Evolutionary conservation across 2,329 filamentous ascomycete genomes (phyloP), one percentile per base, ranked within the genome.

Genomic region (Colletotrichum godetiae): DNA sequence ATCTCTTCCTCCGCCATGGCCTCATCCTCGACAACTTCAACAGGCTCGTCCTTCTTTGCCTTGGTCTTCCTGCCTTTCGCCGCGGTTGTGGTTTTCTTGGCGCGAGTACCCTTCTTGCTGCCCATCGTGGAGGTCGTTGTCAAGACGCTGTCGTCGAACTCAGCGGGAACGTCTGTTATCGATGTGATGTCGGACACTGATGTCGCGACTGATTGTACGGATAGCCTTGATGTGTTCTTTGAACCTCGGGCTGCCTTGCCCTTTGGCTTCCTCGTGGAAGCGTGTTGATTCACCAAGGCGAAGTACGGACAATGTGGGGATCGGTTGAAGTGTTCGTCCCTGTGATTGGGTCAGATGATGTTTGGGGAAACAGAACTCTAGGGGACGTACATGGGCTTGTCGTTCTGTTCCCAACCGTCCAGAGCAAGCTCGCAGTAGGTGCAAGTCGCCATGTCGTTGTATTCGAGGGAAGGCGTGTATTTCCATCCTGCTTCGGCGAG

Each of bases 401-500:
- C 97, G 72, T 92, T 92, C 1, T 93, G 92, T 80, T 98, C 97
- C 97, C 97, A 99, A 7, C 95, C 95, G 81, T 98, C 96, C 12
- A 99, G 88, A 12, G 93, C 95, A 19, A 98, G 85, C 70, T 93
- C 91, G 84, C 97, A 99, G 83, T 98, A 98, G 33, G 94, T 89
- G 81, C 97, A 99, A 12, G 93, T 97, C 11, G 94, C 94, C 84
- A 96, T 94, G 81, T 99, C 97, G 76, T 97, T 92, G 13, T 92
- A 94, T 56, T 96, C 95, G 56, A 90, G 85, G 6, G 91, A 94
- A 0, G 97, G 95, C 29, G 95, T 97, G 83, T 95, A 98, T 80
- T 93, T 95, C 95, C 96, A 99, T 12, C 97, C 97, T 33, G 95
- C 94, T 76, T 96, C 94, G 42, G 94, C 94, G 85, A 98, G 92